Evolutionary conservation across 2,329 filamentous ascomycete species (phyloP).

Genomic region (Xylariaceae sp.): DNA sequence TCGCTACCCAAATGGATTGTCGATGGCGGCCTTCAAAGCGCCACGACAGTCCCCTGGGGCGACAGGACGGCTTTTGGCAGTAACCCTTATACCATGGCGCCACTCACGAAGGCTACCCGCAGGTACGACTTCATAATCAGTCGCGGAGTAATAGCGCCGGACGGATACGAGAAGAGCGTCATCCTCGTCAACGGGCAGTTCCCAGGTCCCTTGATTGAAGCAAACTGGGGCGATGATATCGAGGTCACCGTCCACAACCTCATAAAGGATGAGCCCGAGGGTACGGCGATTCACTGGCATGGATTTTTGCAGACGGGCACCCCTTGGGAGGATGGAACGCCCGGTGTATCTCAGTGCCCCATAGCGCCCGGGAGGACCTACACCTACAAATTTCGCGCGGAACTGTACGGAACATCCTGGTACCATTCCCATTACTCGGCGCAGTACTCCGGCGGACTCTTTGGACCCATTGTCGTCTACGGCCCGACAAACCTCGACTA

Average conservation of each 20-base stretch:
- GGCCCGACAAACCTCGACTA: conserved; percentile 52
- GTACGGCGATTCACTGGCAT: conserved; percentile 51
- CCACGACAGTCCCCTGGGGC: conserved; percentile 49
- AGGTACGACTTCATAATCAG: conserved; percentile 52
- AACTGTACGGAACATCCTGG: conserved; percentile 53
- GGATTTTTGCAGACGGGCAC: conserved; percentile 47
- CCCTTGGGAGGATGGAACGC: conserved; percentile 51
- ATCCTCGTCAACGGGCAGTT: conserved; percentile 49
- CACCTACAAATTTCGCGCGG: conserved; percentile 51
- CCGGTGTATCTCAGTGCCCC: conserved; percentile 58
- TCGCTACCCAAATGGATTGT: conserved; percentile 32
- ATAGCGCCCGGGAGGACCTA: conserved; percentile 56
- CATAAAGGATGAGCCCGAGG: conserved; percentile 32
- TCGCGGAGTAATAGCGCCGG: conserved; percentile 48
- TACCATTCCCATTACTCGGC: conserved; percentile 59
- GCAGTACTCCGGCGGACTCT: conserved; percentile 56
- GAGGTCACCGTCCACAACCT: conserved; percentile 33
- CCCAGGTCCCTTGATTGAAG: conserved; percentile 53
- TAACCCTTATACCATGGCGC: conserved; percentile 48
- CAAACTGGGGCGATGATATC: conserved; percentile 43
- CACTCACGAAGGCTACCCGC: conserved; percentile 52
- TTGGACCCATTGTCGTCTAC: conserved; percentile 59
- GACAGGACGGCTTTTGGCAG: conserved; percentile 38
- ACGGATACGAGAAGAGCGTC: conserved; percentile 47
- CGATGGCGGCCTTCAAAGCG: conserved; percentile 9